Percentiles rank a stretch among this genome's conserved stretches.
phyloP scores from a whole-genome alignment of 139 green algal genomes.

The Haematococcus lacustris region DNA sequence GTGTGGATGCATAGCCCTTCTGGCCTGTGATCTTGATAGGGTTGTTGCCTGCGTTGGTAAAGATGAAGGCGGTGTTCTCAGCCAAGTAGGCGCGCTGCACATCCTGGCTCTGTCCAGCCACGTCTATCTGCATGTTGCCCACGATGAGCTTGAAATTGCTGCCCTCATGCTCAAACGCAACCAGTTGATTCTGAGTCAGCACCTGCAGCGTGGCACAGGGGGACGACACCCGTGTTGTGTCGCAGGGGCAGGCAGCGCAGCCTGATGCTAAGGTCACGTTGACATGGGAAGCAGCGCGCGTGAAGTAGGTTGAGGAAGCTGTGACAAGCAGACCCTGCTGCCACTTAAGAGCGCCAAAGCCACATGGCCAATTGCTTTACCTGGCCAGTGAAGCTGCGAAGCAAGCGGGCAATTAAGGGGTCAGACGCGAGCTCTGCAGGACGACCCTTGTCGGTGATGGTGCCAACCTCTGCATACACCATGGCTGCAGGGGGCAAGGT shows the following conservation, averaged over 20 bases:
- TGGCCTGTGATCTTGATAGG: slow-evolving; percentile 77
- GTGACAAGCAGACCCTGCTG: too few species aligned
- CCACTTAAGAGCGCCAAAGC: too few species aligned
- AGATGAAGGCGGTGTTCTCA: slow-evolving; percentile 58
- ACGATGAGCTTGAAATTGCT: slow-evolving; percentile 74
- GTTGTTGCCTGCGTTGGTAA: slow-evolving; percentile 50
- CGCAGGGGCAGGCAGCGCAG: too few species aligned
- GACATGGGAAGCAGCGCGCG: too few species aligned
- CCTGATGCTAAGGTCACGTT: background rate
- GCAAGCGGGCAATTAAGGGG: slow-evolving; percentile 53
- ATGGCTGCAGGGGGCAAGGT: slow-evolving; percentile 46
- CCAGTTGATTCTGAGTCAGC: slow-evolving; percentile 65
- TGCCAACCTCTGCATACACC: slow-evolving; percentile 63
- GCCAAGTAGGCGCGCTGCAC: slow-evolving; percentile 41
- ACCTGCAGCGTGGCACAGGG: slow-evolving; percentile 46
- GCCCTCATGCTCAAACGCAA: slow-evolving; percentile 83
- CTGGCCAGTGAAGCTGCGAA: slow-evolving; percentile 52
- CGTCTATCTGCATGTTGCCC: slow-evolving; percentile 35
- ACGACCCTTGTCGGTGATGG: slow-evolving; percentile 46
- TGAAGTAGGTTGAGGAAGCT: too few species aligned
- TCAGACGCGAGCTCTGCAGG: slow-evolving; percentile 55
- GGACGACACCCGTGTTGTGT: too few species aligned
- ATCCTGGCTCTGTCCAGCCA: slow-evolving; percentile 13
- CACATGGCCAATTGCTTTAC: too few species aligned
- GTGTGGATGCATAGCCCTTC: slow-evolving; percentile 53